Evolutionary conservation across 1,139 yeast genomes (phyloP), one percentile per base, ranked within the genome.

Genomic region (Hyphopichia pseudoburtonii): DNA sequence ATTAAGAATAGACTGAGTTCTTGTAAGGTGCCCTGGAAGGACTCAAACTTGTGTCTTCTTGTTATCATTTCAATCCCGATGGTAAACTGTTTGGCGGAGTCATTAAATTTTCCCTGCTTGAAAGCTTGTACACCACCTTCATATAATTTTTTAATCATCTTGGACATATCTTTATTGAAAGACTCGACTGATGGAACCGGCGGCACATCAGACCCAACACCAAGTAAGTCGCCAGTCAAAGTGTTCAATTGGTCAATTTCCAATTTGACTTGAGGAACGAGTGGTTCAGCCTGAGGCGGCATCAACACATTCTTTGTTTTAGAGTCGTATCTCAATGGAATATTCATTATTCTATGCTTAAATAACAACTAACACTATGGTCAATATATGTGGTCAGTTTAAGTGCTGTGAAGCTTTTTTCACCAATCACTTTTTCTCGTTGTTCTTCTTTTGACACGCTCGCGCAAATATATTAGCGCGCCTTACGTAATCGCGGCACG

Each of bases 21-120:
- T 52, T 85, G 90, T 39, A 89, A 63, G 27, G 90, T 84, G 30
- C 82, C 76, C 47, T 80, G 89, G 52, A 89, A 86, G 9, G 90
- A 72, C 58, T 92, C 98, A 75, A 90, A 89, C 51, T 86, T 82
- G 24, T 89, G 81, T 58, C 97, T 78, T 48, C 86, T 80, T 44
- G 77, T 66, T 15, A 90, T 85, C 80, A 89, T 78, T 39, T 87
- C 95, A 31, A 92, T 70, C 1, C 96, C 97, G 42, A 88, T 68
- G 8, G 82, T 61, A 52, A 86, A 79, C 51, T 82, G 81, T 56
- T 82, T 82, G 35, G 79, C 76, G 1, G 96, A 89, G 14, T 88
- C 97, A 4, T 66, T 69, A 46, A 73, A 73, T 52, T 84, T 82
- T 19, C 76, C 77, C 35, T 72, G 70, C 53, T 82, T 78, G 56